A percentile compares a stretch with the other conserved stretches of the same genome.
Conservation (phyloP, 768 basidiomycete species). For the Phaffia tasmanica region DNA sequence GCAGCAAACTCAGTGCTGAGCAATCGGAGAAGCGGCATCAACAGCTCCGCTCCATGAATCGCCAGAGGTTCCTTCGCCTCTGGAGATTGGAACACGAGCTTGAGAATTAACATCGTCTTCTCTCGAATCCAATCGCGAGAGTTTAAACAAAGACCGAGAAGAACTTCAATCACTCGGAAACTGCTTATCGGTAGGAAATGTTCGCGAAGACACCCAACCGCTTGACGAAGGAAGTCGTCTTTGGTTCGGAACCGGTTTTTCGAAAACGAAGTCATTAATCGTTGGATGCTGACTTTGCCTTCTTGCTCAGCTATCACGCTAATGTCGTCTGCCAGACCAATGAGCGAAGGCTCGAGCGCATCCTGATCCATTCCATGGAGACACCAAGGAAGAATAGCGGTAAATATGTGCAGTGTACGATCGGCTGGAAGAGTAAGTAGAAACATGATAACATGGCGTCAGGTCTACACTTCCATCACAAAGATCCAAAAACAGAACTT, state of each 20-base stretch:
- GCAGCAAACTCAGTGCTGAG: constrained; percentile 75
- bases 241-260: constrained; percentile 78
- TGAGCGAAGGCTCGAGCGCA: constrained; percentile 49
- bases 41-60: constrained; percentile 66
- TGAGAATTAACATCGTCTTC: constrained; percentile 75
- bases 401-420: constrained; percentile 41
- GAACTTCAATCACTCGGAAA: constrained; percentile 68
- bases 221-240: constrained; percentile 87
- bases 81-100: constrained; percentile 74
- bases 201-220: constrained; percentile 71
- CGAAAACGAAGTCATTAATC: constrained; percentile 80
- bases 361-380: constrained; percentile 64
- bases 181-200: constrained; percentile 59
- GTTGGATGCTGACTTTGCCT: constrained; percentile 63
- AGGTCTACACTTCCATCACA: neutral
- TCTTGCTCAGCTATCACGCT: constrained; percentile 59
- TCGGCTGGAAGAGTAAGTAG: constrained; percentile 25
- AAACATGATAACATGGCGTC: constrained; percentile 3
- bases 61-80: constrained; percentile 63
- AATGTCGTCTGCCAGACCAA: constrained; percentile 62
- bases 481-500: neutral
- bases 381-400: constrained; percentile 76
- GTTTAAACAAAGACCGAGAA: constrained; percentile 80
- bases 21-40: constrained; percentile 80
- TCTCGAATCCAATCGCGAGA: constrained; percentile 66